Percentiles rank a stretch among this genome's conserved stretches.
Evolutionary conservation across 169 alveolate species (phyloP).

Genomic region (Plasmodium cynomolgi): DNA sequence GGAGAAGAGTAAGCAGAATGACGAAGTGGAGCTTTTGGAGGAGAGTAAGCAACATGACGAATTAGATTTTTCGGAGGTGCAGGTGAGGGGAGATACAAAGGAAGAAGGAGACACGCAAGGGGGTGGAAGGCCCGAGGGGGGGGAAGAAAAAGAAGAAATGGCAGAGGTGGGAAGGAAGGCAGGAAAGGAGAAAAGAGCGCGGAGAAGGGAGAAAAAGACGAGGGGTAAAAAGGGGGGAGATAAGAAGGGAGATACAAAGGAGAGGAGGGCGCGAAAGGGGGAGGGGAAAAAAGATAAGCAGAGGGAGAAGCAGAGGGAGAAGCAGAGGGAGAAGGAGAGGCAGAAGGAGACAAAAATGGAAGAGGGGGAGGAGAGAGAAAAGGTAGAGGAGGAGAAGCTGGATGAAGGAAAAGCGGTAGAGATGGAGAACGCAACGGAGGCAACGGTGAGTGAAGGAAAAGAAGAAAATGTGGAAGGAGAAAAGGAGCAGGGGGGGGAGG

Average conservation of each 20-base stretch:
- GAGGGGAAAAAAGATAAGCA: not conserved
- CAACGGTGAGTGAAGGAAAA: not conserved
- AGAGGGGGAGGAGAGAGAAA: not conserved
- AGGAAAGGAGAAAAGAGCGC: not conserved
- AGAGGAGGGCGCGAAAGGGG: not conserved
- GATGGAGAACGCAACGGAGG: not conserved
- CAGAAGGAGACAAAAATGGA: not conserved
- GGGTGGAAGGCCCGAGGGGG: not conserved
- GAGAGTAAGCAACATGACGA: not conserved
- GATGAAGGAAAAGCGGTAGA: not conserved
- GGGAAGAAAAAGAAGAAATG: not conserved
- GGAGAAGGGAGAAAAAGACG: not conserved
- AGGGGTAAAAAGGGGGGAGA: not conserved
- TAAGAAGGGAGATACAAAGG: not conserved
- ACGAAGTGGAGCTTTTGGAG: too few species aligned
- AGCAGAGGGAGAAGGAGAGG: not conserved
- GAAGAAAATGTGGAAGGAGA: not conserved
- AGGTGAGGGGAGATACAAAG: not conserved
- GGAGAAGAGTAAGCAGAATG: too few species aligned
- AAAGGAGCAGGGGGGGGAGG: not conserved
- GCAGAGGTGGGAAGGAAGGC: not conserved
- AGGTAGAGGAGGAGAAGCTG: not conserved
- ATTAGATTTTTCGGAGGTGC: not conserved
- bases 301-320: not conserved
- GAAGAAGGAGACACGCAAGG: not conserved